These are phyloP conservation scores for Roridomyces roridus DNA, from an alignment of 768 basidiomycete species.

Conservation along the genomic window DNA sequence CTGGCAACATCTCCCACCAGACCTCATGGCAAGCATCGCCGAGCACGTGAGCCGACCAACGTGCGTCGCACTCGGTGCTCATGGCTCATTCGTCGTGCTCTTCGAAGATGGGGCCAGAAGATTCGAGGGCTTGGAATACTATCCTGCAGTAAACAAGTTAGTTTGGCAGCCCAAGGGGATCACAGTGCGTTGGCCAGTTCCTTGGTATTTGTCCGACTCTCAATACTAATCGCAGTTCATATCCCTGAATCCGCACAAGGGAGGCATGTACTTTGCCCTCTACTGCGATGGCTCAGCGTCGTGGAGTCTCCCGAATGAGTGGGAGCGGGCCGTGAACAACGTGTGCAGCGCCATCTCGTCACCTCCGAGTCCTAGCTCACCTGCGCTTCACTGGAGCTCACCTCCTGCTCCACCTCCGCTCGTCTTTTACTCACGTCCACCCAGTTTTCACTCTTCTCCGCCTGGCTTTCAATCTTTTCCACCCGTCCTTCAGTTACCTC, in stretches of 20 bases:
- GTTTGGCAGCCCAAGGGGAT: slow-evolving; percentile 23
- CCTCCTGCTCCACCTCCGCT: too few species aligned
- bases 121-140: slow-evolving; percentile 16
- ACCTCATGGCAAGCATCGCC: slow-evolving; percentile 11
- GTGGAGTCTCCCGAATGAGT: slow-evolving; percentile 23
- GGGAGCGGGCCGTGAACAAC: slow-evolving; percentile 15
- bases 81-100: slow-evolving; percentile 21
- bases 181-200: neutral
- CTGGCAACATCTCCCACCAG: slow-evolving; percentile 20
- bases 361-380: too few species aligned
- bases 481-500: too few species aligned
- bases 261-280: slow-evolving; percentile 17
- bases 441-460: too few species aligned
- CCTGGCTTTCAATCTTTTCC: too few species aligned
- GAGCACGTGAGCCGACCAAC: slow-evolving; percentile 17
- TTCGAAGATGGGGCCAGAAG: slow-evolving; percentile 17
- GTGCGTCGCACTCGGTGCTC: slow-evolving; percentile 16
- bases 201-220: too few species aligned
- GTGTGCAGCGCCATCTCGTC: slow-evolving; percentile 15
- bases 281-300: slow-evolving; percentile 20
- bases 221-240: too few species aligned
- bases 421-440: too few species aligned
- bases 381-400: too few species aligned
- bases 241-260: slow-evolving; percentile 20
- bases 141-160: slow-evolving; percentile 18